Percentiles rank a stretch among this genome's conserved stretches.
These are phyloP conservation scores for Sicyos baderoa DNA, from an alignment of 306 rosid genomes.

Conservation along the genomic window DNA sequence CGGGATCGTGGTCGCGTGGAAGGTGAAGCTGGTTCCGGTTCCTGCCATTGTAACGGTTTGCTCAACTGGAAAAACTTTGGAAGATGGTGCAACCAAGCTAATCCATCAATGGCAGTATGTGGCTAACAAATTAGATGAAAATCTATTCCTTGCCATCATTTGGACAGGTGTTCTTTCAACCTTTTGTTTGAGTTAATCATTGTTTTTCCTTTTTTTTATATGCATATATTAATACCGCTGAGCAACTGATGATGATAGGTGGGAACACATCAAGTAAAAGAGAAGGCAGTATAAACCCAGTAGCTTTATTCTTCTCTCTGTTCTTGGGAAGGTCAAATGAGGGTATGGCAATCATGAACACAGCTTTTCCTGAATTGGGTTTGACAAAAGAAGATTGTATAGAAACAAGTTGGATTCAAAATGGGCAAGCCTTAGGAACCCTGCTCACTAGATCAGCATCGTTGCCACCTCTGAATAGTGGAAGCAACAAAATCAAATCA, in stretches of 20 bases:
- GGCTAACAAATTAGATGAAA: conserved; percentile 40
- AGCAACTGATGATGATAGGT: too few species aligned
- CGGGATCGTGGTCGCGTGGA: conserved; percentile 66
- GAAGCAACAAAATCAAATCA: too few species aligned
- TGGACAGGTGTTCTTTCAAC: background rate
- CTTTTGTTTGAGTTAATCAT: too few species aligned
- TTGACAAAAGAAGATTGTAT: conserved; percentile 26
- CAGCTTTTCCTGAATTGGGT: conserved; percentile 48
- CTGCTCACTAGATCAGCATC: too few species aligned
- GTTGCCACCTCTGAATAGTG: too few species aligned
- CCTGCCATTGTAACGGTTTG: conserved; percentile 55
- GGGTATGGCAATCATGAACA: conserved; percentile 32
- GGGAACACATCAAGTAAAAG: conserved; percentile 2
- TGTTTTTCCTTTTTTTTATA: too few species aligned
- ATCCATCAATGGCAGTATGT: conserved; percentile 48
- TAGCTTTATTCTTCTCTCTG: conserved; percentile 25
- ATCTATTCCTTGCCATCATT: conserved; percentile 33
- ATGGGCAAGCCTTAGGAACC: conserved; percentile 17
- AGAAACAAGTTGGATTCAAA: conserved; percentile 32
- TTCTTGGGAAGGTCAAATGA: conserved; percentile 38
- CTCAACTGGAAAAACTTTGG: conserved; percentile 25
- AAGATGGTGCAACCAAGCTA: conserved; percentile 41
- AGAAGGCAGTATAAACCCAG: conserved; percentile 26
- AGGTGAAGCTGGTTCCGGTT: conserved; percentile 44
- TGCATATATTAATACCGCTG: too few species aligned